Evolutionary conservation across 2,329 filamentous ascomycete genomes (phyloP), one percentile per base, ranked within the genome.

Genomic region (Aspergillus novoparasiticus): DNA sequence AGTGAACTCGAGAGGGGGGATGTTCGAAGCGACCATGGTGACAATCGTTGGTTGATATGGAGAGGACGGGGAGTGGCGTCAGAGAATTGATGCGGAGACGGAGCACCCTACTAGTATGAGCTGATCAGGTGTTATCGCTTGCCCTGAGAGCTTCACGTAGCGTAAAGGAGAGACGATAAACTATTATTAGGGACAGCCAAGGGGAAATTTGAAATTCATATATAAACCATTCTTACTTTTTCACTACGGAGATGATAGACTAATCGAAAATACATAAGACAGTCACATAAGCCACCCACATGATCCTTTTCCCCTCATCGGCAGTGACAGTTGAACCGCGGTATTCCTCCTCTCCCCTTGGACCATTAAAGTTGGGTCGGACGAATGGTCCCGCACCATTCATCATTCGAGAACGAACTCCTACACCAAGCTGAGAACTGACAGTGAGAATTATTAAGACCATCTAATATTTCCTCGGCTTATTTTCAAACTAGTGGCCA

Each of bases 1-100:
- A 1, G 91, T 94, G 59, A 81, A 78, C 77, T 86, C 79, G 69
- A 91, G 88, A 5, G 74, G 66, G 34, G 79, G 78, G 54, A 82
- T 71, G 41, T 75, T 68, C 50, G 58, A 68, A 58, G 72, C 68
- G 43, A 69, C 73, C 78, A 80, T 80, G 30, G 45, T 72, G 68
- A 36, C 12, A 43, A 43, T 46, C 3, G 36, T 32, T 19, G 26
- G 26, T 11, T 4, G 14, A 39, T 26, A 28, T 23, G 30, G 34
- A 50, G 10, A 21, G 46, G n/a, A 23, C 16, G 32, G 16, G 28
- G 19, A 51, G 53, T 16, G 28, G 23, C 32, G 14, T 30, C 54
- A 32, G 60, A 43, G 34, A 58, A 43, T 23, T 10, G 21, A 28
- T 45, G 34, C 57, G 57, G 28, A 50, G 48, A 36, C 19, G 54